Conservation (phyloP, 257 asterid species). For the Gentiana macrophylla region DNA sequence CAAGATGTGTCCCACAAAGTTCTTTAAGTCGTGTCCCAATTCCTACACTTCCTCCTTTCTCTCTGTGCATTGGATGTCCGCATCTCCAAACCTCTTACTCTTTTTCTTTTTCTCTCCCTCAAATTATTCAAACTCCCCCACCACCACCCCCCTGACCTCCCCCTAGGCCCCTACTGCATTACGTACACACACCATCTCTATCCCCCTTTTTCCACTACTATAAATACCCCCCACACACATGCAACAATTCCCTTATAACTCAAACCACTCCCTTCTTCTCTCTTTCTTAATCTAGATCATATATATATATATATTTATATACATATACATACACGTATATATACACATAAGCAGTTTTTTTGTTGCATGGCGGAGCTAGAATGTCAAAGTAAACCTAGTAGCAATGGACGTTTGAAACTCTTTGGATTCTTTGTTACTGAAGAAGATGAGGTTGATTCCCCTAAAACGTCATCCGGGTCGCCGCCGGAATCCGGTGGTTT, state of each 20-base stretch:
- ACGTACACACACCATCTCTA: slow-evolving; percentile 9
- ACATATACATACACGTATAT: neutral
- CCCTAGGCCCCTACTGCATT: slow-evolving; percentile 2
- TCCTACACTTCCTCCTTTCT: slow-evolving; percentile 33
- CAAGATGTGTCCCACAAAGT: slow-evolving; percentile 46
- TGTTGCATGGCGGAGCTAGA: slow-evolving; percentile 52
- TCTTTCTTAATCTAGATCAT: neutral
- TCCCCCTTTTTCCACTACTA: slow-evolving; percentile 24
- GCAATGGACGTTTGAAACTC: slow-evolving; percentile 51
- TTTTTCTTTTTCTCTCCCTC: neutral
- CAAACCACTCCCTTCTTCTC: slow-evolving; percentile 6
- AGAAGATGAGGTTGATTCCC: slow-evolving; percentile 41
- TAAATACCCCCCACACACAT: slow-evolving; percentile 77
- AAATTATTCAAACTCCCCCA: no score
- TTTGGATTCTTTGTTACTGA: slow-evolving; percentile 73
- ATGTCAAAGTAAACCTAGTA: slow-evolving; percentile 21
- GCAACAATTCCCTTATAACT: slow-evolving; percentile 28
- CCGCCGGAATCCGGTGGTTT: slow-evolving; percentile 30
- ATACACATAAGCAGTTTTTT: slow-evolving; percentile 4
- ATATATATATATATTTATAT: neutral
- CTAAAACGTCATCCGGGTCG: slow-evolving; percentile 27
- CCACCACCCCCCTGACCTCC: neutral
- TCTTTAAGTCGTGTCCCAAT: slow-evolving; percentile 44
- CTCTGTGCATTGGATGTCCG: slow-evolving; percentile 35
- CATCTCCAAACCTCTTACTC: slow-evolving; percentile 24